Evolutionary conservation across 805 yeast genomes (phyloP), one percentile per base, ranked within the genome.

Genomic region (Pichia thaimueangensis): DNA sequence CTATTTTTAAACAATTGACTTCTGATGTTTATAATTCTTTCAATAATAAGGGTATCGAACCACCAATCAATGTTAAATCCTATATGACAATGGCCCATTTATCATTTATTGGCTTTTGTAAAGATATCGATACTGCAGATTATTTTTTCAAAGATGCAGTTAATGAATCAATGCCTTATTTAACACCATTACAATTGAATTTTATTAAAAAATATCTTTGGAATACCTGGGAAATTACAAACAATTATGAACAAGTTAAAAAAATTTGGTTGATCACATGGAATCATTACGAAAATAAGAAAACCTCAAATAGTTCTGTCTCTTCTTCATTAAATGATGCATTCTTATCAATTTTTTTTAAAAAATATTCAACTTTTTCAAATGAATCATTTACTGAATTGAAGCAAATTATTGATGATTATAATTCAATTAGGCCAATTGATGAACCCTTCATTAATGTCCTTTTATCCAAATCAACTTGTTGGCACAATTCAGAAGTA

Each of bases 391-490:
- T 80, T 52, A 57, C 56, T 39, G 70, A 74, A 51, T 71, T 86
- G 51, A 74, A 75, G 55, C 68, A 72, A 37, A 58, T 83, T 40
- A 76, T 84, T 45, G 59, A 69, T 15, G 65, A 70, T 27, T 82
- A 82, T 57, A 70, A 77, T 39, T 68, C 68, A 36, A 67, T 78
- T 47, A 77, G 76, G 54, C 68, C 73, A 19, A 70, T 82, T 43
- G 91, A 85, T 59, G 91, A 84, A 59, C 81, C 86, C n/a, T 84
- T 86, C 55, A 74, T 86, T 60, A 86, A 86, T 60, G 84, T 85
- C 33, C 69, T 85, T 41, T 69, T 86, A 45, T 74, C 86, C 31
- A 80, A 79, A 55, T 73, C 78, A 50, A 75, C 76, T 25, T 64
- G 68, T 47, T 85, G 94, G 94, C 72, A 72, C 41, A 81, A 80